Conservation (phyloP, 192 early-diverging fungal species). For the Coemansia sp. region DNA sequence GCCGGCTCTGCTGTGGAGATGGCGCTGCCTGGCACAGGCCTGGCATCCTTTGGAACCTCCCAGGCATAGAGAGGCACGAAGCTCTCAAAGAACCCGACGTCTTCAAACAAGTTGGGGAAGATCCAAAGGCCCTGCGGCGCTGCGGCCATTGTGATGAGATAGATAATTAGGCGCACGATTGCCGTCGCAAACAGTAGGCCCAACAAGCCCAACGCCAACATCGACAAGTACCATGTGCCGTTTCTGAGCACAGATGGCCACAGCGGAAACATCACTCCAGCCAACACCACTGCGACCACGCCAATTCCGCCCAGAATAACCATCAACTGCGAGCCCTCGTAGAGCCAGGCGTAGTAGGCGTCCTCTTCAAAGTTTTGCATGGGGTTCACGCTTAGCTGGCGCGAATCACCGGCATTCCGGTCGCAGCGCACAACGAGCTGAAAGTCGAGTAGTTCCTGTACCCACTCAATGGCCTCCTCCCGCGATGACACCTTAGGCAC, state of each 20-base stretch:
- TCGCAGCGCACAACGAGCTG: conserved; percentile 82
- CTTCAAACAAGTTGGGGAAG: conserved; percentile 97
- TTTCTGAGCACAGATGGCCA: conserved; percentile 84
- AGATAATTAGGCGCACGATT: conserved; percentile 85
- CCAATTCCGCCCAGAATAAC: conserved; percentile 77
- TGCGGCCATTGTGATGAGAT: conserved; percentile 69
- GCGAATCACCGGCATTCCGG: conserved; percentile 55
- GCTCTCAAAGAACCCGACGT: conserved; percentile 90
- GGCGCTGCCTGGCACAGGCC: conserved; percentile 12
- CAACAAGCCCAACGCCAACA: conserved; percentile 78
- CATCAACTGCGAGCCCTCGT: conserved; percentile 85
- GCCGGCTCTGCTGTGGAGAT: background rate
- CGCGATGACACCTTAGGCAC: conserved; percentile 60
- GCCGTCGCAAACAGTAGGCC: conserved; percentile 89
- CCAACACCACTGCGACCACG: conserved; percentile 78
- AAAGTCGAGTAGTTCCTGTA: conserved; percentile 66
- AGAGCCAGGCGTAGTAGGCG: conserved; percentile 90
- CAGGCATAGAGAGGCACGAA: conserved; percentile 92
- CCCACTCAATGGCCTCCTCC: conserved; percentile 63
- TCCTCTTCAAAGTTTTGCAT: conserved; percentile 74
- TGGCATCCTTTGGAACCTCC: conserved; percentile 63
- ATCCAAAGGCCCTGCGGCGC: conserved; percentile 89
- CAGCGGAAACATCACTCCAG: conserved; percentile 96
- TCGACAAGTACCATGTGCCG: conserved; percentile 89
- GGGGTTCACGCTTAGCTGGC: conserved; percentile 59